Conservation (phyloP, 768 basidiomycete genomes). For the Kwoniella heveanensis region DNA sequence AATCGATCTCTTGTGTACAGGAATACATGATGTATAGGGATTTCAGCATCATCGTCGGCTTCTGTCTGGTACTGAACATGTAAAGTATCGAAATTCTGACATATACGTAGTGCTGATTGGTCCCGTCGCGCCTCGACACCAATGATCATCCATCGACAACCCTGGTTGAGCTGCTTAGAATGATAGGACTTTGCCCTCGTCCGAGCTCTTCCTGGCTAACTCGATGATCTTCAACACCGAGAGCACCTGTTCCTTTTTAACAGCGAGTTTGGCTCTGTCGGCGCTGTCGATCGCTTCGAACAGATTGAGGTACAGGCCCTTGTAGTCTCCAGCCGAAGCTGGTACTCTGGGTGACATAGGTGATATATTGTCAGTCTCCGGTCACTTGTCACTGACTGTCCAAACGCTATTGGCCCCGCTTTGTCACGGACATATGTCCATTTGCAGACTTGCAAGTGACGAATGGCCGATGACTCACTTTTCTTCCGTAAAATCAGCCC, state of each 20-base stretch:
- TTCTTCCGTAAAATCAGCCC: slow-evolving; percentile 13
- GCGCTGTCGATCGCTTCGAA: slow-evolving; percentile 38
- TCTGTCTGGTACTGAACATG: too few relatives aligned
- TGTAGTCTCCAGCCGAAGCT: slow-evolving; percentile 41
- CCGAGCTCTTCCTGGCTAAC: slow-evolving; percentile 68
- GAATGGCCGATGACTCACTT: slow-evolving; percentile 3
- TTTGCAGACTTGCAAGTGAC: neutral
- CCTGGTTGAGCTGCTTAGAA: slow-evolving; percentile 5
- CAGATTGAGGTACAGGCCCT: slow-evolving; percentile 44
- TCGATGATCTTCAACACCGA: slow-evolving; percentile 76
- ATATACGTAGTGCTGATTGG: too few relatives aligned
- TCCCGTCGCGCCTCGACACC: too few relatives aligned
- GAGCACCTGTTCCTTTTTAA: slow-evolving; percentile 75
- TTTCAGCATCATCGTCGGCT: too few relatives aligned
- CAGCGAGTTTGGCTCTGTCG: slow-evolving; percentile 56
- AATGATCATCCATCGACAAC: too few relatives aligned
- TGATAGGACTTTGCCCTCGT: slow-evolving; percentile 60
- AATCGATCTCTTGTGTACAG: neutral
- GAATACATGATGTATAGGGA: neutral
- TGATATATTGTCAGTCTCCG: too few relatives aligned
- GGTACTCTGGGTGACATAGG: slow-evolving; percentile 4
- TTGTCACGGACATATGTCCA: too few relatives aligned
- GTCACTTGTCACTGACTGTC: too few relatives aligned
- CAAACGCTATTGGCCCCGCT: too few relatives aligned
- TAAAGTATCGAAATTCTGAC: too few relatives aligned